These are phyloP conservation scores for Plantago lanceolata DNA, from an alignment of 305 asterid species.

Conservation along the genomic window DNA sequence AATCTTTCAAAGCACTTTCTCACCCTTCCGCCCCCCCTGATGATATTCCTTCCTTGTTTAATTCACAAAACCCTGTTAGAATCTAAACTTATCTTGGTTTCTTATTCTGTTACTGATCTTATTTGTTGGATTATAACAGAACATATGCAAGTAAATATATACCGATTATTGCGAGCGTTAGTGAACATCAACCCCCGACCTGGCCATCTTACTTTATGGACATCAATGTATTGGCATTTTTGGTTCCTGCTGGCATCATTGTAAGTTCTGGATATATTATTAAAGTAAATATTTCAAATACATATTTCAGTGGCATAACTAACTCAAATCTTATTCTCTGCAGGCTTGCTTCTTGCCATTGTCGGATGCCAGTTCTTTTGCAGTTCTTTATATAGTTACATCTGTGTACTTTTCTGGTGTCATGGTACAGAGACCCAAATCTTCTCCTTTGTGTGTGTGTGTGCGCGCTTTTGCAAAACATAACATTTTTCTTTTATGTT, in stretches of 20 bases:
- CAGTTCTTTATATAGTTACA: conserved; percentile 85
- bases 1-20: not conserved
- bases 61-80: conserved; percentile 17
- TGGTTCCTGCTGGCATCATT: conserved; percentile 96
- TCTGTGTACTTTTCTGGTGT: conserved; percentile 98
- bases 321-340: conserved; percentile 15
- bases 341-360: conserved; percentile 96
- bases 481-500: conserved; percentile 25
- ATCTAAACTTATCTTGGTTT: conserved; percentile 26
- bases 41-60: conserved; percentile 13
- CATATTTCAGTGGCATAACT: conserved; percentile 8
- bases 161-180: conserved; percentile 97
- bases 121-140: conserved; percentile 42
- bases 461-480: not conserved
- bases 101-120: conserved; percentile 15
- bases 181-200: conserved; percentile 98
- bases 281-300: conserved; percentile 14
- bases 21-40: conserved; percentile 2
- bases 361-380: conserved; percentile 96
- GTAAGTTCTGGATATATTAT: conserved; percentile 46
- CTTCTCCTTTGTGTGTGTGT: too few species aligned
- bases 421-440: conserved; percentile 54
- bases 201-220: conserved; percentile 99
- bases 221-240: conserved; percentile 87
- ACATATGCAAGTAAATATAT: conserved; percentile 98